Base-by-base conservation (phyloP, 805 yeast genomes). In the Candida schatavii region DNA sequence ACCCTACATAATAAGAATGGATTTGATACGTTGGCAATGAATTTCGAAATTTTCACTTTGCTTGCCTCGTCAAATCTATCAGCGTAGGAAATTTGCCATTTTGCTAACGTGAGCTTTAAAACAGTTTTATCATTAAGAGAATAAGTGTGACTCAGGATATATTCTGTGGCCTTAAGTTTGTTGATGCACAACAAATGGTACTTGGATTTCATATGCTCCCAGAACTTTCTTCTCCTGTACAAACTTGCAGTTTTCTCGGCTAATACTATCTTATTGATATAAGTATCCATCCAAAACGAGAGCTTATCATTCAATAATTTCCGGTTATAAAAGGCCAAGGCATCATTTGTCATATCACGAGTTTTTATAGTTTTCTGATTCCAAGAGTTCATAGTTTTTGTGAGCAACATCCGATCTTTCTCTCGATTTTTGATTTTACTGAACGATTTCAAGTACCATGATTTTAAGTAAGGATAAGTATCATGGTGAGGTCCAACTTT, bases 1-100 rank as follows among this genome's bases (percentile, higher is more conserved):
- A 26, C 22, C 27, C 42, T 41, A 7, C 46, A 30, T 15, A 44
- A 40, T 4, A 46, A 6, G 9, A 45, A 45, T 1, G 54, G 59
- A 5, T 43, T 33, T 5, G 48, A 25, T 1, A 54, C 43, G 2
- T 42, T 39, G 2, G 40, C 20, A 9, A 52, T 41, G 44, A 67
- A 59, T 2, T 40, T 33, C 0, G 35, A 14, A n/a, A 64, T 40
- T 19, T 54, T 55, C 10, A 39, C 25, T 3, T 45, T 41, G 9
- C 59, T 47, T 6, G 44, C 33, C 4, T 25, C 34, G 29, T 64
- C 64, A 44, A 56, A 64, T 21, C 43, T 44, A 9, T 33, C 26
- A 3, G 50, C 47, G 41, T 55, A 57, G 2, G 40, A 39, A 0
- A 40, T 29, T 35, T 54, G 54, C 73, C 73, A 68, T 17, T 20